Evolutionary conservation across 2,329 filamentous ascomycete genomes (phyloP), one percentile per base, ranked within the genome.

Genomic region (Cercospora sojina): DNA sequence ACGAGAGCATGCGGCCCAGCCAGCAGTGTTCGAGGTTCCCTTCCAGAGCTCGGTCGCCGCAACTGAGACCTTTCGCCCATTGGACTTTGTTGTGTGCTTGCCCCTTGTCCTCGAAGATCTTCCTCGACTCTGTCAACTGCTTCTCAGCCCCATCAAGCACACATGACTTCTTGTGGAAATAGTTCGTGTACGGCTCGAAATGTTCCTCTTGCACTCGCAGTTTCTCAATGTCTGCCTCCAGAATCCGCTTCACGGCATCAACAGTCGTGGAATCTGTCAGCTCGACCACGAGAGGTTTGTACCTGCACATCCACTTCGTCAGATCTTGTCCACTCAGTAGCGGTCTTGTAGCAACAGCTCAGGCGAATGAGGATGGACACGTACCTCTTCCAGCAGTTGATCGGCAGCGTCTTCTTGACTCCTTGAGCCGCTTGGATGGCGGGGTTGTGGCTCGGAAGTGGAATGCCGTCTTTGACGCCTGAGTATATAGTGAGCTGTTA

Each of bases 81-180:
- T 20, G 27, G 23, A 20, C 5, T 10, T 51, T 10, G 6, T 5
- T 23, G 20, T 12, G 23, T 25, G 5, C n/a, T 12, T 32, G 9
- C 16, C 12, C 53, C 53, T 32, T 56, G 16, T 18, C 27, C 0
- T 20, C 27, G 7, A 20, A 23, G 0, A 35, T n/a, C 16, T 16
- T 35, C 53, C 18, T 57, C 29, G 53, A 32, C 41, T 61, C 59
- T 7, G 1, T 41, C 32, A 47, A 49, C 41, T 32, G 59, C 59
- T 51, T 47, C 59, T 61, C 41, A 12, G 29, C 59, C 6, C 38
- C 59, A 18, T 61, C 59, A 16, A 61, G 38, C 25, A 32, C 13
- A 49, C 59, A 61, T 13, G 59, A 61, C 59, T 47, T 49, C 59
- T 32, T 61, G 41, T 32, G 27, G 5, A 43, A 27, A 41, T 61